These are phyloP conservation scores for Fusarium irregulare DNA, from an alignment of 2,329 filamentous ascomycete species.

Conservation along the genomic window DNA sequence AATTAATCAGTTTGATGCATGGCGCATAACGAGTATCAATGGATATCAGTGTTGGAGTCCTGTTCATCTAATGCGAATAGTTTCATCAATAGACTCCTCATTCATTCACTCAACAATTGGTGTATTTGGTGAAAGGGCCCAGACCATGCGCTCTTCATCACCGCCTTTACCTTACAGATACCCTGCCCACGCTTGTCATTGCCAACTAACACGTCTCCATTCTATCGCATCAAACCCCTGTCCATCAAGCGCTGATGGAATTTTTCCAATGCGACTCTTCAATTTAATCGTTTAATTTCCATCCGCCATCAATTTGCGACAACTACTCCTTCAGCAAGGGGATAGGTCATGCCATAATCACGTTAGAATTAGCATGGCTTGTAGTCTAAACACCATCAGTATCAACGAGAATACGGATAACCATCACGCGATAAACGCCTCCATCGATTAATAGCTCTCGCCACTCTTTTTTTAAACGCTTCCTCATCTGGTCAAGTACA, in stretches of 20 bases:
- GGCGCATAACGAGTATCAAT: background rate
- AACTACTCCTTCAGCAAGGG: conserved; percentile 13
- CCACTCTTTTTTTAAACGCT: conserved; percentile 30
- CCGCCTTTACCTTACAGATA: conserved; percentile 15
- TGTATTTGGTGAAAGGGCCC: background rate
- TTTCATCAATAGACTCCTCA: background rate
- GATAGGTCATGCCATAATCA: conserved; percentile 8
- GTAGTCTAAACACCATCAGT: background rate
- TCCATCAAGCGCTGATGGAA: conserved; percentile 24
- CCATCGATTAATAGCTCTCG: conserved; percentile 11
- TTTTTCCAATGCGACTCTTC: conserved; percentile 28
- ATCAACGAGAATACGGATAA: conserved; percentile 1
- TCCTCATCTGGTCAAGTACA: conserved; percentile 39
- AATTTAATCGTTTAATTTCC: conserved; percentile 21
- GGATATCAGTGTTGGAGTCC: background rate
- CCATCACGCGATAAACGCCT: conserved; percentile 25
- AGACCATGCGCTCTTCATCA: conserved; percentile 23
- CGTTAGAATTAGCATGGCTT: background rate
- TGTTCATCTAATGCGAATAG: background rate
- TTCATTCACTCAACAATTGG: background rate
- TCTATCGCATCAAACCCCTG: conserved; percentile 34
- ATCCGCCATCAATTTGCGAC: conserved; percentile 20
- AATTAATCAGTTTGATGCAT: conserved; percentile 12
- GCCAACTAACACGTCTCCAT: conserved; percentile 34
- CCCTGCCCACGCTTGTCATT: conserved; percentile 8